These are phyloP conservation scores for Phellopilus nigrolimitatus DNA, from an alignment of 1,284 basidiomycete genomes.

Conservation along the genomic window DNA sequence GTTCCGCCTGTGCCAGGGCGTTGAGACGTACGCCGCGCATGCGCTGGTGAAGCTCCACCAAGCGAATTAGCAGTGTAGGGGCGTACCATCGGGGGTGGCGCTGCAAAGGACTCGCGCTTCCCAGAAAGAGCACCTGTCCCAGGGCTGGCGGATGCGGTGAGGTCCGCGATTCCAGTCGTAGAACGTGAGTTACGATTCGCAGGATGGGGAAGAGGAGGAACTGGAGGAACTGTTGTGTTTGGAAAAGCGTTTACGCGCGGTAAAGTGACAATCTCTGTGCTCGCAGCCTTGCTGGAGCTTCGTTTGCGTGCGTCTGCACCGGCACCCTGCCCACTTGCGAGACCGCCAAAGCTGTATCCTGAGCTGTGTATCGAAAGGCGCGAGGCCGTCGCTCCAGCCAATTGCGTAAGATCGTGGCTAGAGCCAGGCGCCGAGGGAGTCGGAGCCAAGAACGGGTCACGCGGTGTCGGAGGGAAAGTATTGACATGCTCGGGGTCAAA, in stretches of 20 bases:
- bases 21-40: conserved; percentile 9
- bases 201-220: conserved; percentile 15
- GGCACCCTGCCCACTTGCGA: conserved; percentile 14
- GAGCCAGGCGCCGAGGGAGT: conserved; percentile 23
- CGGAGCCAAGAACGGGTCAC: conserved; percentile 17
- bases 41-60: neutral
- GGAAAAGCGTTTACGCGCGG: conserved; percentile 3
- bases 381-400: conserved; percentile 16
- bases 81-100: conserved; percentile 49
- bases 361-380: conserved; percentile 16
- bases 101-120: conserved; percentile 48
- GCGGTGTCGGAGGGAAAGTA: conserved; percentile 17
- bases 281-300: neutral
- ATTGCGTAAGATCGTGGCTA: conserved; percentile 24
- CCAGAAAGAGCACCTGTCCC: conserved; percentile 1
- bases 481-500: conserved; percentile 5
- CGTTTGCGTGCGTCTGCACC: neutral
- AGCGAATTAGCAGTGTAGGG: conserved; percentile 25
- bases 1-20: conserved; percentile 13
- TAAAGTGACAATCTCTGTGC: neutral
- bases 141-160: neutral
- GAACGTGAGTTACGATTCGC: conserved; percentile 14
- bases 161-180: conserved; percentile 2
- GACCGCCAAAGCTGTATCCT: conserved; percentile 11
- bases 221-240: neutral